Evolutionary conservation across 2,329 filamentous ascomycete genomes (phyloP).

Genomic region (Xylariaceae sp.): DNA sequence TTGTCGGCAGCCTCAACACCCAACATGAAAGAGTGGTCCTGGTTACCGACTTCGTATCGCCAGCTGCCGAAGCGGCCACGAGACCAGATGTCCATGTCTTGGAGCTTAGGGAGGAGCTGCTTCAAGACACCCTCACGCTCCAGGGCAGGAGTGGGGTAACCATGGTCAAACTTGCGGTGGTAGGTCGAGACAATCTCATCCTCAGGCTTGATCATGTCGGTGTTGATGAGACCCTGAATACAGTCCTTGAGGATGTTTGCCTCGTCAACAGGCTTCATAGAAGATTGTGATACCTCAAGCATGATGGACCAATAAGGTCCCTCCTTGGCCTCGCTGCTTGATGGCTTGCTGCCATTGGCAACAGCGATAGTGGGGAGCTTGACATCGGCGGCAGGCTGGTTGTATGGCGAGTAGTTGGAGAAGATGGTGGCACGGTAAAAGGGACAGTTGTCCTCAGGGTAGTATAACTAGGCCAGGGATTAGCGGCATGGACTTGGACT

Average conservation of each 20-base stretch:
- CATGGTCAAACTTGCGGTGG: slow-evolving; percentile 96
- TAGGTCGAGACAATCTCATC: slow-evolving; percentile 98
- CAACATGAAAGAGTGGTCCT: slow-evolving; percentile 97
- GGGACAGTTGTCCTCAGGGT: slow-evolving; percentile 97
- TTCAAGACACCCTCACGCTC: slow-evolving; percentile 95
- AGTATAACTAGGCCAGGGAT: slow-evolving; percentile 67
- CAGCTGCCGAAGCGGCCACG: slow-evolving; percentile 97
- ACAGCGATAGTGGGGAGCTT: slow-evolving; percentile 86
- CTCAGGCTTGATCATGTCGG: slow-evolving; percentile 84
- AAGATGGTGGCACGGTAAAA: slow-evolving; percentile 99
- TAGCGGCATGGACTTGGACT: slow-evolving; percentile 3
- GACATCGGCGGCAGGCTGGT: slow-evolving; percentile 79
- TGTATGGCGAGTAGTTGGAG: slow-evolving; percentile 99
- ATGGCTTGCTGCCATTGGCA: slow-evolving; percentile 79
- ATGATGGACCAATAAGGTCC: slow-evolving; percentile 99
- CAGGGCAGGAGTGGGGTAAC: slow-evolving; percentile 91
- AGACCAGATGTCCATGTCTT: slow-evolving; percentile 88
- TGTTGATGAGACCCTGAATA: slow-evolving; percentile 97
- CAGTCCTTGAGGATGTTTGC: slow-evolving; percentile 82
- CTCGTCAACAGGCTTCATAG: slow-evolving; percentile 89
- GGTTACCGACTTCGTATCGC: slow-evolving; percentile 94
- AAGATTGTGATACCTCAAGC: slow-evolving; percentile 95
- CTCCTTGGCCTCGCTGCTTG: slow-evolving; percentile 69
- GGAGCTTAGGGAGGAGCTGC: slow-evolving; percentile 87
- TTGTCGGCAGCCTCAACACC: slow-evolving; percentile 91